A percentile compares a stretch with the other conserved stretches of the same genome.
Evolutionary conservation across 352 stramenopile genomes (phyloP).

Genomic region (Phytophthora cryptogea): DNA sequence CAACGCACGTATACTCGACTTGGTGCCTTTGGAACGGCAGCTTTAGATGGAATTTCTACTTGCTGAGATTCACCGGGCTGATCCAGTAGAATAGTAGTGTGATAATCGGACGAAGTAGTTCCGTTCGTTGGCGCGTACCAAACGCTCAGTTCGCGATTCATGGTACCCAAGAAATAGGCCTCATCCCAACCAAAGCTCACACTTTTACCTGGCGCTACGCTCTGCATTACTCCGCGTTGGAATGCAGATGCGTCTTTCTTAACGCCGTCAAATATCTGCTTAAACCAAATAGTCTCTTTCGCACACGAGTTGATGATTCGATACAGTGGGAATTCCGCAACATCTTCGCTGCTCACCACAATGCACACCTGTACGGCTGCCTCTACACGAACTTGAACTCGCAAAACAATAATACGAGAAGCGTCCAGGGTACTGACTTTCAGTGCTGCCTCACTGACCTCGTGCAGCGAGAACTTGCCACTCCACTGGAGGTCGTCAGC

Average conservation of each 20-base stretch:
- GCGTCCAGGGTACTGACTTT: constrained; percentile 88
- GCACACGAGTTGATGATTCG: constrained; percentile 79
- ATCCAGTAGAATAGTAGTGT: constrained; percentile 72
- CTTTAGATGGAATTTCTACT: constrained; percentile 59
- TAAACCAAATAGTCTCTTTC: constrained; percentile 76
- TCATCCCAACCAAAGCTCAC: constrained; percentile 88
- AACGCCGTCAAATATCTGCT: constrained; percentile 78
- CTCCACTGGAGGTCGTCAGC: constrained; percentile 67
- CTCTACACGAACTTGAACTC: constrained; percentile 80
- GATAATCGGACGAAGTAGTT: constrained; percentile 38
- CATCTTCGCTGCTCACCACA: constrained; percentile 75
- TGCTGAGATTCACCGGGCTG: constrained; percentile 67
- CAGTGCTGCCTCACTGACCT: constrained; percentile 83
- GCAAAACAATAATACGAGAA: constrained; percentile 75
- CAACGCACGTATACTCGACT: constrained; percentile 72
- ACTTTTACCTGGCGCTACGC: constrained; percentile 69
- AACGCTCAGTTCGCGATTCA: constrained; percentile 67
- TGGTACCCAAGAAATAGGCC: constrained; percentile 71
- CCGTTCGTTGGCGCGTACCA: constrained; percentile 52
- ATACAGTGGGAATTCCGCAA: constrained; percentile 68
- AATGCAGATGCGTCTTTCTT: constrained; percentile 49
- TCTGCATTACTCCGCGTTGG: constrained; percentile 70
- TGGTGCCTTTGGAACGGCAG: constrained; percentile 25
- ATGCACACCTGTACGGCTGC: constrained; percentile 74
- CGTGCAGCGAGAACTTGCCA: constrained; percentile 79